Evolutionary conservation across 2,329 filamentous ascomycete genomes (phyloP).

Genomic region (Clathrospora elynae): DNA sequence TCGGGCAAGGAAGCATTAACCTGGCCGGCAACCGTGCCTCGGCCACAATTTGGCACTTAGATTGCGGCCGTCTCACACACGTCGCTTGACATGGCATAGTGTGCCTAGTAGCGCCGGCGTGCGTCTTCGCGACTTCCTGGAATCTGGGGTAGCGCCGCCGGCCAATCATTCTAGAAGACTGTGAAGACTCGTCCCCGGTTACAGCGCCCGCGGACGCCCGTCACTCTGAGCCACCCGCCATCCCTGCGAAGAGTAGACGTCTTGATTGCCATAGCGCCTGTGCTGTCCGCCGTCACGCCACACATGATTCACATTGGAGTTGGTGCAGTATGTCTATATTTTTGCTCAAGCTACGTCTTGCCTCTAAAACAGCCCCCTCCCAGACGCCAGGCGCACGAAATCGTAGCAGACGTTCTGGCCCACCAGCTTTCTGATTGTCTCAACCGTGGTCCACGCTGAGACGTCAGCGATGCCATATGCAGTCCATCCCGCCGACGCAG

Average conservation of each 20-base stretch:
- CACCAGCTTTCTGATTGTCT: slow-evolving; percentile 76
- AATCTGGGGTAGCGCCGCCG: slow-evolving; percentile 44
- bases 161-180: slow-evolving; percentile 30
- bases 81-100: slow-evolving; percentile 17
- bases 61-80: slow-evolving; percentile 32
- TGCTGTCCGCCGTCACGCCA: slow-evolving; percentile 5
- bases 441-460: slow-evolving; percentile 81
- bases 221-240: slow-evolving; percentile 21
- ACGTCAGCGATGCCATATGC: slow-evolving; percentile 81
- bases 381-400: slow-evolving; percentile 77
- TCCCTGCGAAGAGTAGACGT: slow-evolving; percentile 14
- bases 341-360: too few species aligned
- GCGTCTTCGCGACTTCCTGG: slow-evolving; percentile 20
- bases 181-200: slow-evolving; percentile 9
- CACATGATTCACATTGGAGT: background rate
- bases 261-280: background rate
- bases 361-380: slow-evolving; percentile 59
- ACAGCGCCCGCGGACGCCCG: slow-evolving; percentile 21
- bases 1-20: slow-evolving; percentile 3
- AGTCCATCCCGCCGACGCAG: slow-evolving; percentile 75
- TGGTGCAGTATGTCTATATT: background rate
- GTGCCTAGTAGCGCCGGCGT: slow-evolving; percentile 28
- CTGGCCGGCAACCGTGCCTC: slow-evolving; percentile 21
- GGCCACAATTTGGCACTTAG: slow-evolving; percentile 31
- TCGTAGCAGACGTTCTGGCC: slow-evolving; percentile 88